Base-by-base conservation (phyloP, 2,329 filamentous ascomycete species). In the Diaporthe sp. region DNA sequence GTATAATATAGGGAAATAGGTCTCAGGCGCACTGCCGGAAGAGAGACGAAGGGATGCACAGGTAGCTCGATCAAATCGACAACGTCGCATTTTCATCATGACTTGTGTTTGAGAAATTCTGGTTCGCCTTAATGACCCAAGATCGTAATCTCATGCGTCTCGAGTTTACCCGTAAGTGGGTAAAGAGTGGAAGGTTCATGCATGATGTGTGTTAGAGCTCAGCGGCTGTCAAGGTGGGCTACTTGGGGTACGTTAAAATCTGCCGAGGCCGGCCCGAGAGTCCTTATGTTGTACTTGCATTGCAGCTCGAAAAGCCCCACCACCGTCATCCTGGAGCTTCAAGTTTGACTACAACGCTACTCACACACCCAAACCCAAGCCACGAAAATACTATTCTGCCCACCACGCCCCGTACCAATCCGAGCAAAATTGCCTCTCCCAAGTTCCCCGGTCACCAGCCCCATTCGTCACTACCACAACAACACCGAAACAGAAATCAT, bases 181-280 rank as follows among this genome's bases (percentile, higher is more conserved):
- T 38, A 25, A 28, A 33, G 40, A 17, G 30, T 28, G 45, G 13
- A 28, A 52, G 64, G 47, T 68, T 68, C 64, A 68, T 68, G 64
- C 64, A 68, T 68, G 64, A 13, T 38, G 33, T 25, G 42, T 68
- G 3, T 19, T 22, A 61, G 40, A 33, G 17, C 40, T 47, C 25
- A 8, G 13, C 57, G 12, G 42, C 28, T 7, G n/a, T 8, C 1
- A 3, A n/a, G 15, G 45, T 52, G 45, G 30, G 64, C 64, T 52
- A 45, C 30, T n/a, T n/a, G n/a, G n/a, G 30, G 58, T 25, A n/a
- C n/a, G n/a, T 38, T 3, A 22, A 33, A 38, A n/a, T 28, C 45
- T 52, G 64, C 64, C 64, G 64, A 68, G 42, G 64, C 30, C 64
- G 64, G 64, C 64, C 64, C 64, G 64, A 52, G 33, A 10, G 17